Evolutionary conservation across 2,329 filamentous ascomycete genomes (phyloP), one percentile per base, ranked within the genome.

Genomic region (Phyllosticta citrichinensis): DNA sequence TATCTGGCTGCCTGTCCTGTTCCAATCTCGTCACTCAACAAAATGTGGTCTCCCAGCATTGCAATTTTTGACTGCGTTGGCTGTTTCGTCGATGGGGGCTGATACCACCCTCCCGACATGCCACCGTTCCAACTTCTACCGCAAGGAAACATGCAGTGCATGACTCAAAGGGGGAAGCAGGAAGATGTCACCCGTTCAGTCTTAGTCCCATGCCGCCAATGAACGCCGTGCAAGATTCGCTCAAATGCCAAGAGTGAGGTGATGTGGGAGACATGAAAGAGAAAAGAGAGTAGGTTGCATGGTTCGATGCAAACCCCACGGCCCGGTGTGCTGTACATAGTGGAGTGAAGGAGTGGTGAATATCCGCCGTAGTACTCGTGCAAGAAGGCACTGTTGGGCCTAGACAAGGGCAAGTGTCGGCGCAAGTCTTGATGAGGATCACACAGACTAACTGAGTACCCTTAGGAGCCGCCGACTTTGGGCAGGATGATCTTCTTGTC

Each of bases 401-500:
- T 30, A 3, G 27, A 30, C 27, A 47, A 17, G n/a, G 5, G 8
- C 12, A n/a, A 6, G 14, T n/a, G 40, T 17, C 17, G 5, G 14
- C 5, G 40, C 33, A 40, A 40, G 4, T 40, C 40, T 47, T 47
- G 2, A 5, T 47, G 17, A 8, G 2, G 6, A 47, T 17, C 5
- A n/a, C 40, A n/a, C 5, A 2, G 27, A 30, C 27, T 5, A 14
- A n/a, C 17, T 5, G 40, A 47, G 12, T 14, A 8, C 14, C 14
- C 17, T 14, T 47, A 47, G 4, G 40, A 47, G 40, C 40, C 40
- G 40, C 40, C 40, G 40, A 19, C 40, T 33, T 60, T 61, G 5
- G 50, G 52, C 25, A 33, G 55, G 17, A 62, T 57, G 30, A 57
- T 62, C 52, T 62, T 62, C 30, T 55, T 55, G 24, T 30, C 24